Evolutionary conservation across 2,329 filamentous ascomycete genomes (phyloP).

Genomic region (Aureobasidium zeae): DNA sequence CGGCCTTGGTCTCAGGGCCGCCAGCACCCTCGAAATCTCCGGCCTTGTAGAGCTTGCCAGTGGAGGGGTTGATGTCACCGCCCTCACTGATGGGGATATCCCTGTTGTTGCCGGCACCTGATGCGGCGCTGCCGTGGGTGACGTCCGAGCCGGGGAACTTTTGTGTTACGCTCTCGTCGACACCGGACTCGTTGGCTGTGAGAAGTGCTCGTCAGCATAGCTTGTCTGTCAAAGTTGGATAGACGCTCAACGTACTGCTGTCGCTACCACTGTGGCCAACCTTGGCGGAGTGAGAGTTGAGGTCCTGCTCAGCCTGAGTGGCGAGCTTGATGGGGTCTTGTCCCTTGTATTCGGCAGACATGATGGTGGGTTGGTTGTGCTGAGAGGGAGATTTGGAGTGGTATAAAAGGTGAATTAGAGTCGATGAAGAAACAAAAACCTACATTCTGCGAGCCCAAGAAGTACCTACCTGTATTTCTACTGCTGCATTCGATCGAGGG

Average conservation of each 20-base stretch:
- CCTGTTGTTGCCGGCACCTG: slow-evolving; percentile 38
- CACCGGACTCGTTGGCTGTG: slow-evolving; percentile 38
- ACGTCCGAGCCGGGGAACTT: slow-evolving; percentile 40
- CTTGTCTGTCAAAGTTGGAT: not conserved
- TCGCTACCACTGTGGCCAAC: slow-evolving; percentile 30
- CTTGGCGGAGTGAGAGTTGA: slow-evolving; percentile 37
- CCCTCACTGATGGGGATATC: slow-evolving; percentile 41
- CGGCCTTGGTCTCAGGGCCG: slow-evolving; percentile 39
- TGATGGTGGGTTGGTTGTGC: slow-evolving; percentile 20
- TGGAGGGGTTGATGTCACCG: slow-evolving; percentile 33
- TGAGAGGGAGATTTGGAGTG: slow-evolving; percentile 14
- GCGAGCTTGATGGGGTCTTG: slow-evolving; percentile 37
- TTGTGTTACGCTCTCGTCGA: slow-evolving; percentile 33
- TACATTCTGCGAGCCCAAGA: slow-evolving; percentile 1
- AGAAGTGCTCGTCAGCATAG: not conserved
- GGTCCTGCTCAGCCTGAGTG: slow-evolving; percentile 40
- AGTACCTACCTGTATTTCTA: slow-evolving; percentile 4
- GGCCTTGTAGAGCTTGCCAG: slow-evolving; percentile 34
- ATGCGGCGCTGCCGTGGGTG: slow-evolving; percentile 35
- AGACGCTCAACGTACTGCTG: slow-evolving; percentile 33
- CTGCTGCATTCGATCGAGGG: slow-evolving; percentile 13
- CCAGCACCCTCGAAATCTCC: slow-evolving; percentile 41
- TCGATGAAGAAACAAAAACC: slow-evolving; percentile 9
- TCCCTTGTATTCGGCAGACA: slow-evolving; percentile 36
- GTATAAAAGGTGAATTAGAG: slow-evolving; percentile 10